These are phyloP conservation scores for Cyberlindnera euphorbiiphila DNA, from an alignment of 805 yeast genomes.

Conservation along the genomic window DNA sequence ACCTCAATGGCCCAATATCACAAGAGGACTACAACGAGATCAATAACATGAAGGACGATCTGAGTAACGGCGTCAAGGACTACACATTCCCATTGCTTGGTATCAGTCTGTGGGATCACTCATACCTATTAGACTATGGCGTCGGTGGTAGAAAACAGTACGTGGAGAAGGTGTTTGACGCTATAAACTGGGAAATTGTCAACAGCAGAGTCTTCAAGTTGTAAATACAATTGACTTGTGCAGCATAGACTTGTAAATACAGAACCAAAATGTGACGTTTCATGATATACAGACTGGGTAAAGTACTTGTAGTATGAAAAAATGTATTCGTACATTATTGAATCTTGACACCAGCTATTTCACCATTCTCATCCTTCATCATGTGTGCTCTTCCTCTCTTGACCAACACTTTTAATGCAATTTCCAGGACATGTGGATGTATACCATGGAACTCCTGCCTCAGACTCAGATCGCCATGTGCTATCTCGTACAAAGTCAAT, in stretches of 20 bases:
- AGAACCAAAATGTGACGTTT: slow-evolving; percentile 2
- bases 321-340: too few relatives aligned
- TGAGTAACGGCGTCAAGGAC: slow-evolving; percentile 43
- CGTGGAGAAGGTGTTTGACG: slow-evolving; percentile 68
- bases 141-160: slow-evolving; percentile 66
- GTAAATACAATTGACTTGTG: slow-evolving; percentile 3
- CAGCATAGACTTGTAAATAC: neutral
- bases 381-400: slow-evolving; percentile 71
- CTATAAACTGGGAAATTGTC: slow-evolving; percentile 80
- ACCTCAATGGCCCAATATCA: slow-evolving; percentile 69
- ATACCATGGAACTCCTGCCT: slow-evolving; percentile 60
- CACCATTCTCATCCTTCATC: slow-evolving; percentile 61
- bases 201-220: slow-evolving; percentile 38
- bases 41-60: slow-evolving; percentile 39
- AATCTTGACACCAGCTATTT: slow-evolving; percentile 75
- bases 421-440: slow-evolving; percentile 50
- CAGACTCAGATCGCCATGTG: slow-evolving; percentile 55
- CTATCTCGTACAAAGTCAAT: slow-evolving; percentile 76
- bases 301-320: too few relatives aligned
- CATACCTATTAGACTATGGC: slow-evolving; percentile 85
- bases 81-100: slow-evolving; percentile 72
- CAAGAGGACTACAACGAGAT: slow-evolving; percentile 49
- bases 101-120: slow-evolving; percentile 83
- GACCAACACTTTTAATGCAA: slow-evolving; percentile 54
- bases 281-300: too few relatives aligned